Conservation (phyloP, 352 stramenopile genomes). For the Pilasporangium apinafurcum region DNA sequence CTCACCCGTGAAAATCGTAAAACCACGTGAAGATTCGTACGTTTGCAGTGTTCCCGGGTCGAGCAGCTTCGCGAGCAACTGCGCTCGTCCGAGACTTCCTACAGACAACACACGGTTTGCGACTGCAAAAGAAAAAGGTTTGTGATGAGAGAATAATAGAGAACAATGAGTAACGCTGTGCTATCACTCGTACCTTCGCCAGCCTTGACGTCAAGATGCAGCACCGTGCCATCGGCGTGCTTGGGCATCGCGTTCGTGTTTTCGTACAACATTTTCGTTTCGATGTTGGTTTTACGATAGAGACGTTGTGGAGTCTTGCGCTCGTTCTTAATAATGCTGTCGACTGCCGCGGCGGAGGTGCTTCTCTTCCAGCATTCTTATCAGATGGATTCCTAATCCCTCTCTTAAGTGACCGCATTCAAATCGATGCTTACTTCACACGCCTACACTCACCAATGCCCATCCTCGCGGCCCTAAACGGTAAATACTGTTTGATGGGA, state of each 20-base stretch:
- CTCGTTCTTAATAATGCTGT: too few species aligned
- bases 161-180: background rate
- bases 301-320: too few species aligned
- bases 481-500: too few species aligned
- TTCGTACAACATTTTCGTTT: constrained; percentile 41
- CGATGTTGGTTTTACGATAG: too few species aligned
- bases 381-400: too few species aligned
- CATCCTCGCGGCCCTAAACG: too few species aligned
- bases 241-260: constrained; percentile 39
- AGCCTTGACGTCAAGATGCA: constrained; percentile 33
- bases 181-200: constrained; percentile 18
- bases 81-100: constrained; percentile 27
- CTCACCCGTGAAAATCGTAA: constrained; percentile 51
- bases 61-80: constrained; percentile 21
- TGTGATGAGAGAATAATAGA: background rate
- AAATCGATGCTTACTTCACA: too few species aligned
- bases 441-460: too few species aligned
- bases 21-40: constrained; percentile 38
- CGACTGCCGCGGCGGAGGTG: too few species aligned
- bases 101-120: constrained; percentile 44
- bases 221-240: constrained; percentile 28
- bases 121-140: constrained; percentile 10
- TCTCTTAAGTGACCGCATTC: too few species aligned
- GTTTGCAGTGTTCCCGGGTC: constrained; percentile 17
- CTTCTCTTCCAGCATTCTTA: too few species aligned